Evolutionary conservation across 306 rosid genomes (phyloP).

Genomic region (Rubus parviflorus): DNA sequence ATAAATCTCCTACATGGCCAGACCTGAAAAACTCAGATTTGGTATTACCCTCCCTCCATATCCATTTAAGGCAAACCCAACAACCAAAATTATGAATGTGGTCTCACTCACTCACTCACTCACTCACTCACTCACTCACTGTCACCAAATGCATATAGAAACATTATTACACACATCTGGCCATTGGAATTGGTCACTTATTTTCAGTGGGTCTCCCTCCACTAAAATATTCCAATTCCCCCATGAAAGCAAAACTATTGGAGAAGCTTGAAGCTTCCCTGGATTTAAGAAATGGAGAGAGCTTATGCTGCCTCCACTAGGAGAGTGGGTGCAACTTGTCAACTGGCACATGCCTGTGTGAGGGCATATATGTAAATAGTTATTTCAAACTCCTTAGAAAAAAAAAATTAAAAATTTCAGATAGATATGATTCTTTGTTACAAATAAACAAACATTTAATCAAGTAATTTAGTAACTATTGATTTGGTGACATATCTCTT

Average conservation of each 20-base stretch:
- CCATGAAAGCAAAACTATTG: neutral
- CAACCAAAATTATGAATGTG: conserved; percentile 8
- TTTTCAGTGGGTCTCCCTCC: neutral
- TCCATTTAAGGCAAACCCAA: neutral
- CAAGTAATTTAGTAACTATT: too few species aligned
- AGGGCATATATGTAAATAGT: too few species aligned
- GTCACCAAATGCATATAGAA: conserved; percentile 11
- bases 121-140: neutral
- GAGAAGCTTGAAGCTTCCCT: conserved; percentile 4
- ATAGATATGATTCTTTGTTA: too few species aligned
- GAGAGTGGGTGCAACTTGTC: conserved; percentile 1
- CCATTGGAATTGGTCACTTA: neutral
- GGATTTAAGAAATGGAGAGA: neutral
- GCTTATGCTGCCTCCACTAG: neutral
- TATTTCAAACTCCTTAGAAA: too few species aligned
- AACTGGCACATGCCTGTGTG: neutral
- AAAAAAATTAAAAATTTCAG: too few species aligned
- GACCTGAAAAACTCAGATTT: neutral
- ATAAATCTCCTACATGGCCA: neutral
- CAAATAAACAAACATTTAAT: too few species aligned
- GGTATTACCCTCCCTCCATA: neutral
- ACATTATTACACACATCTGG: neutral
- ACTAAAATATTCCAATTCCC: neutral
- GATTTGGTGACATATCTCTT: too few species aligned
- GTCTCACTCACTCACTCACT: neutral